A percentile compares a stretch with the other conserved stretches of the same genome.
These are phyloP conservation scores for Saccharomyces pastorianus DNA, from an alignment of 1,139 yeast species.

Conservation along the genomic window DNA sequence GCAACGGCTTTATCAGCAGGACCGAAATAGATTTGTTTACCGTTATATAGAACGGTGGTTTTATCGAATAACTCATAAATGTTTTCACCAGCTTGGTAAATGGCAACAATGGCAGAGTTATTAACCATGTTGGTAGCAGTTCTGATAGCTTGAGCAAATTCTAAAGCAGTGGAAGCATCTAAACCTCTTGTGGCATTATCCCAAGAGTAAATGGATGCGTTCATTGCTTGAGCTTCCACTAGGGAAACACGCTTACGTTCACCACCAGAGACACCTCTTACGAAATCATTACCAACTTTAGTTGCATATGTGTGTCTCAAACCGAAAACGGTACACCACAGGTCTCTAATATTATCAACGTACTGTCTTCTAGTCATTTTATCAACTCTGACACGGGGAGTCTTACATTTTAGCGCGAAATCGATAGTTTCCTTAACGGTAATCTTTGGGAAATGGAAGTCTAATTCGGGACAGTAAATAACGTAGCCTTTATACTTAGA, in stretches of 20 bases:
- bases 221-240: conserved; percentile 54
- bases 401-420: conserved; percentile 52
- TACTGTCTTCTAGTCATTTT: conserved; percentile 42
- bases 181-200: conserved; percentile 77
- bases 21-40: conserved; percentile 54
- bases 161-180: conserved; percentile 67
- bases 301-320: conserved; percentile 48
- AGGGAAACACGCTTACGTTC: conserved; percentile 56
- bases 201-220: conserved; percentile 57
- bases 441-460: conserved; percentile 55
- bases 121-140: conserved; percentile 51
- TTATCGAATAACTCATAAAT: conserved; percentile 57
- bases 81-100: conserved; percentile 63
- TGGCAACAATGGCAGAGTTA: conserved; percentile 51
- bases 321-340: conserved; percentile 52
- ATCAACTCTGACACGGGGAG: conserved; percentile 49
- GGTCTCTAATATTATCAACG: conserved; percentile 41
- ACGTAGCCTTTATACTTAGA: conserved; percentile 43
- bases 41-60: conserved; percentile 52
- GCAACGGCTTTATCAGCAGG: conserved; percentile 45
- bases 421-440: conserved; percentile 56
- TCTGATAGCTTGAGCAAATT: conserved; percentile 54
- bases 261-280: conserved; percentile 61
- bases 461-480: conserved; percentile 55
- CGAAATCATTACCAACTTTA: conserved; percentile 53